These are phyloP conservation scores for Penicillium fimorum DNA, from an alignment of 495 filamentous ascomycete species.

Conservation along the genomic window DNA sequence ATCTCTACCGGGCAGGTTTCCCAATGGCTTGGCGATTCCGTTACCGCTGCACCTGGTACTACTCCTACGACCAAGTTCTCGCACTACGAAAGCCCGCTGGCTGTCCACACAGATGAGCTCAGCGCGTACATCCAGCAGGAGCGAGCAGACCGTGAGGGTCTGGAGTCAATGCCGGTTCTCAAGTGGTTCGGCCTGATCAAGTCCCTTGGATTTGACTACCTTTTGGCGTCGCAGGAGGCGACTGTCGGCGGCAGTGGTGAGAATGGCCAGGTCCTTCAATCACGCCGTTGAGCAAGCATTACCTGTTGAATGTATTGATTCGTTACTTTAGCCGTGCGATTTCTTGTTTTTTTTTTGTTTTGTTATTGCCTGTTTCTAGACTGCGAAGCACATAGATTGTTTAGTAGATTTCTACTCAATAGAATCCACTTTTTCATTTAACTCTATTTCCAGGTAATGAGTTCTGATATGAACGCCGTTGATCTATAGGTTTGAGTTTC, in stretches of 20 bases:
- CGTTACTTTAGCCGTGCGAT: no score
- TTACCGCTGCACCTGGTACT: not conserved
- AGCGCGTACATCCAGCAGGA: not conserved
- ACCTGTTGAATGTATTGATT: no score
- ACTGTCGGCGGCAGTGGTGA: not conserved
- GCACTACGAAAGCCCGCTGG: conserved; percentile 4
- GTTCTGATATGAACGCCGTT: no score
- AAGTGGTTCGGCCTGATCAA: not conserved
- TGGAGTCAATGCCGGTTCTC: not conserved
- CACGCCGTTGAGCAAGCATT: no score
- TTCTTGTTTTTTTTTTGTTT: no score
- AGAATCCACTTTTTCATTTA: no score
- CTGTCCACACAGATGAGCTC: not conserved
- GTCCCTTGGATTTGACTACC: not conserved
- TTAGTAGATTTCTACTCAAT: no score
- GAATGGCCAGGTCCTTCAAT: no score
- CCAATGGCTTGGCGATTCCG: not conserved
- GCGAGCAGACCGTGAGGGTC: not conserved
- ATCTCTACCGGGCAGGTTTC: not conserved
- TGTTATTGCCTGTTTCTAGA: no score
- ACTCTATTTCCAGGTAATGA: no score
- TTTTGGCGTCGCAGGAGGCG: conserved; percentile 2
- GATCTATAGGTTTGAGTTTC: no score
- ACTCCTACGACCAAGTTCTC: not conserved
- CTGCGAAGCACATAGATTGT: no score